phyloP scores from a whole-genome alignment of 164 flowering plant genomes.

The Cinnamomum micranthum region DNA sequence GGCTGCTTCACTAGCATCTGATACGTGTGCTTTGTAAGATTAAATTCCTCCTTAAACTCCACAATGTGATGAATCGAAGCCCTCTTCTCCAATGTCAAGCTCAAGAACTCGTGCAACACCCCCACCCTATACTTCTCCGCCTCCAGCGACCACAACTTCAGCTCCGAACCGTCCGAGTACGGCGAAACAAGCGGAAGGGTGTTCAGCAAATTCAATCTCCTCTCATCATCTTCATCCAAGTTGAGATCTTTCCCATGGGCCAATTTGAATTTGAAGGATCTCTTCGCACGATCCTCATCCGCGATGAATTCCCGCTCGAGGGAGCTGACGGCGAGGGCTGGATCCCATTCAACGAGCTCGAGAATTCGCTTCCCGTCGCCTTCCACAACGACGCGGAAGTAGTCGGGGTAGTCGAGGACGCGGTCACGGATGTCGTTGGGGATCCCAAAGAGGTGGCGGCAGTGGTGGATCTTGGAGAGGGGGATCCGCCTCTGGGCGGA shows the following conservation, averaged over 20 bases:
- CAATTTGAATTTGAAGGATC: conserved; percentile 61
- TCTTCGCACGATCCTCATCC: conserved; percentile 72
- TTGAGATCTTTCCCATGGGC: conserved; percentile 56
- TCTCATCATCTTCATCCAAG: conserved; percentile 61
- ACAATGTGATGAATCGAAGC: conserved; percentile 84
- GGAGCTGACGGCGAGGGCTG: conserved; percentile 63
- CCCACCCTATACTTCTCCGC: conserved; percentile 89
- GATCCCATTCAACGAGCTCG: conserved; percentile 86
- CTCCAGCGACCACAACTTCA: conserved; percentile 70
- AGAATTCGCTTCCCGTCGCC: conserved; percentile 59
- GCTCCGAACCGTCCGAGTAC: conserved; percentile 66
- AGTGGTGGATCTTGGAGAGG: conserved; percentile 71
- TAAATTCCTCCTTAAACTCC: conserved; percentile 52
- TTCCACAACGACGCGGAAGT: conserved; percentile 54
- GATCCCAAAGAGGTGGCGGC: conserved; percentile 70
- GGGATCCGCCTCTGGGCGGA: conserved; percentile 64
- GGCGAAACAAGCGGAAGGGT: conserved; percentile 89
- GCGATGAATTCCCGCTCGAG: conserved; percentile 67
- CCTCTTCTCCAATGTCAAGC: conserved; percentile 90
- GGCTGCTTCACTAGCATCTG: conserved; percentile 32
- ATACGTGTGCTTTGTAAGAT: conserved; percentile 84
- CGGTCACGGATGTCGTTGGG: conserved; percentile 88
- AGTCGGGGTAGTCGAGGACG: conserved; percentile 57
- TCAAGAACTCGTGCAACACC: conserved; percentile 76
- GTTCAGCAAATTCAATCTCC: conserved; percentile 63